Percentiles rank a stretch among this genome's conserved stretches.
Conservation (phyloP, 805 yeast species). For the Candida tammaniensis region DNA sequence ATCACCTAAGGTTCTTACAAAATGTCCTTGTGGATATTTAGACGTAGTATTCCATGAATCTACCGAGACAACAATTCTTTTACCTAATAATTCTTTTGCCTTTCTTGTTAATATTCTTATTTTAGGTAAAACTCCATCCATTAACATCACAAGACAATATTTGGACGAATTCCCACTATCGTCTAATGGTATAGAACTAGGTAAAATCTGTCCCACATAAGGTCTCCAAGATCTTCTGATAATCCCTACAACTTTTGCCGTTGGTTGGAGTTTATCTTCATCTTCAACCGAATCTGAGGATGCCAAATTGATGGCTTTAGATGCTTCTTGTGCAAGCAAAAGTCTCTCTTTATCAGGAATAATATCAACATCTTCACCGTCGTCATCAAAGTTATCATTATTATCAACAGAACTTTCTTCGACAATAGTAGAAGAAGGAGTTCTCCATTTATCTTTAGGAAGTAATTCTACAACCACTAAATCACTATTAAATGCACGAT, state of each 20-base stretch:
- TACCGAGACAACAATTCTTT: conserved; percentile 87
- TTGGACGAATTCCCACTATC: conserved; percentile 64
- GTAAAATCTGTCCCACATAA: conserved; percentile 91
- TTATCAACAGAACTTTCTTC: conserved; percentile 69
- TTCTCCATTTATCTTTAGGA: conserved; percentile 84
- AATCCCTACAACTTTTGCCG: conserved; percentile 88
- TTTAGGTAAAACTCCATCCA: conserved; percentile 88
- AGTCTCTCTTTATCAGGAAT: conserved; percentile 71
- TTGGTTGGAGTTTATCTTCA: conserved; percentile 67
- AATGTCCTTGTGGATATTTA: conserved; percentile 91
- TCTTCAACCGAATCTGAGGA: conserved; percentile 30
- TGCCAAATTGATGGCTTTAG: conserved; percentile 51
- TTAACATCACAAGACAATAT: conserved; percentile 77
- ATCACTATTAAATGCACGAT: conserved; percentile 91
- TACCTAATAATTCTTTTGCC: conserved; percentile 76
- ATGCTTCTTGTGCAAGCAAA: conserved; percentile 74
- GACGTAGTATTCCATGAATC: conserved; percentile 90
- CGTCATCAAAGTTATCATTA: conserved; percentile 58
- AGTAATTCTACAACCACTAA: conserved; percentile 85
- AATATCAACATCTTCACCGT: conserved; percentile 39
- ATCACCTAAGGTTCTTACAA: conserved; percentile 80
- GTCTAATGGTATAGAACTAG: conserved; percentile 59
- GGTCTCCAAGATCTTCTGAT: conserved; percentile 91
- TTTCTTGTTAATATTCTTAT: conserved; percentile 85
- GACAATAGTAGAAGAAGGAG: conserved; percentile 73